Conservation (phyloP, 148 eudicot genomes). For the Bassia scoparia region DNA sequence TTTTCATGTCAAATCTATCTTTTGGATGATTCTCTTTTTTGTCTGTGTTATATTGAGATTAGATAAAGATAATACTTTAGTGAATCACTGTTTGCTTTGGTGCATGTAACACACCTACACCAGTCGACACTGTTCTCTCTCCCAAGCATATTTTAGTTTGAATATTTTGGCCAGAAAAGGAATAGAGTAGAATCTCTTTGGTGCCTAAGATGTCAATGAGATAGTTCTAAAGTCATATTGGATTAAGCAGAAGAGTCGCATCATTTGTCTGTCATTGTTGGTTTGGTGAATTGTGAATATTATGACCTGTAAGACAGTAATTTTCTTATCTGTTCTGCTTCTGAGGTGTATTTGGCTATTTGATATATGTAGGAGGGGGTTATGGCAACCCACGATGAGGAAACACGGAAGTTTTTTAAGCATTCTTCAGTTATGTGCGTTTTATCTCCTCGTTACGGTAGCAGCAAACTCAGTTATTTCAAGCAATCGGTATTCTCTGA, state of each 20-base stretch:
- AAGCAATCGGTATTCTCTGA: slow-evolving; percentile 63
- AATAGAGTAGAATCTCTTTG: neutral
- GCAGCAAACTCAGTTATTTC: slow-evolving; percentile 68
- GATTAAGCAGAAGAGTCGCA: neutral
- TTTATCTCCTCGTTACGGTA: slow-evolving; percentile 82
- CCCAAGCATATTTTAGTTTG: neutral
- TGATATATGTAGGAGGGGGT: slow-evolving; percentile 93
- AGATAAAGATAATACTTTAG: neutral
- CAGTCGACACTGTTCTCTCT: neutral
- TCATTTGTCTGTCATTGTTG: neutral
- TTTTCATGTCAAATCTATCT: neutral
- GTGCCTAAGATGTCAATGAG: neutral
- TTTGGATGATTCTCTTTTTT: neutral
- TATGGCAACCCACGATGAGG: slow-evolving; percentile 94
- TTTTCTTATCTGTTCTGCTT: neutral
- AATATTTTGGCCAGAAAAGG: neutral
- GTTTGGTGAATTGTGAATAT: neutral
- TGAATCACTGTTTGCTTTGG: neutral
- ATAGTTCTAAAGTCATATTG: neutral
- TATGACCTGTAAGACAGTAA: neutral
- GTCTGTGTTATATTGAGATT: neutral
- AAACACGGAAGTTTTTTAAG: slow-evolving; percentile 78
- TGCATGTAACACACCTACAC: neutral
- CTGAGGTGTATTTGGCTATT: slow-evolving; percentile 18
- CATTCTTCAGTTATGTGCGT: slow-evolving; percentile 90